Evolutionary conservation across 75 land plant species (phyloP).

Genomic region (Sequoia sempervirens): DNA sequence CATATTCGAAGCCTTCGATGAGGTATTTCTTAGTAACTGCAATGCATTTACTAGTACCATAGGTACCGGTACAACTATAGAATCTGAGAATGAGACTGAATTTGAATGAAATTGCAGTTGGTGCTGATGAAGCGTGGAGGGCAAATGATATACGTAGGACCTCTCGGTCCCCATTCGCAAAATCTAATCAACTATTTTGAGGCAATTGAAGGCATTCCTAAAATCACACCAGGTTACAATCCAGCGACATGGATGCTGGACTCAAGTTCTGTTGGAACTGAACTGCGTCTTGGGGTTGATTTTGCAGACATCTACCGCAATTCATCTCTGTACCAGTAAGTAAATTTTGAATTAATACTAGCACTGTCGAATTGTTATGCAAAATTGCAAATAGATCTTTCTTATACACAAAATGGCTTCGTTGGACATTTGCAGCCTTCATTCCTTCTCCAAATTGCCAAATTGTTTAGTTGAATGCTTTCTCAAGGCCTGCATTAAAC

Average conservation of each 20-base stretch:
- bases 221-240: conserved; percentile 38
- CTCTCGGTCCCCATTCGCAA: conserved; percentile 37
- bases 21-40: conserved; percentile 1
- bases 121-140: conserved; percentile 47
- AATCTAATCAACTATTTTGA: conserved; percentile 44
- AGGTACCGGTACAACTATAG: background rate
- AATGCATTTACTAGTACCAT: background rate
- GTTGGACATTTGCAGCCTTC: too few relatives aligned
- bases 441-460: too few relatives aligned
- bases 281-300: conserved; percentile 18
- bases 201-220: conserved; percentile 25
- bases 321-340: conserved; percentile 23
- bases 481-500: too few relatives aligned
- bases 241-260: conserved; percentile 66
- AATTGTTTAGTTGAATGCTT: too few relatives aligned
- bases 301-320: conserved; percentile 28
- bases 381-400: background rate
- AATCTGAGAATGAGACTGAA: background rate
- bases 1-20: conserved; percentile 23
- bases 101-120: conserved; percentile 16
- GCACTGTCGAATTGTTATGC: background rate
- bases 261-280: conserved; percentile 18
- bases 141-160: conserved; percentile 41
- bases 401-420: too few relatives aligned
- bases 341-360: too few relatives aligned